Percentiles rank a stretch among this genome's conserved stretches.
phyloP scores from a whole-genome alignment of 2,329 filamentous ascomycete genomes.

The Rosellinia necatrix region DNA sequence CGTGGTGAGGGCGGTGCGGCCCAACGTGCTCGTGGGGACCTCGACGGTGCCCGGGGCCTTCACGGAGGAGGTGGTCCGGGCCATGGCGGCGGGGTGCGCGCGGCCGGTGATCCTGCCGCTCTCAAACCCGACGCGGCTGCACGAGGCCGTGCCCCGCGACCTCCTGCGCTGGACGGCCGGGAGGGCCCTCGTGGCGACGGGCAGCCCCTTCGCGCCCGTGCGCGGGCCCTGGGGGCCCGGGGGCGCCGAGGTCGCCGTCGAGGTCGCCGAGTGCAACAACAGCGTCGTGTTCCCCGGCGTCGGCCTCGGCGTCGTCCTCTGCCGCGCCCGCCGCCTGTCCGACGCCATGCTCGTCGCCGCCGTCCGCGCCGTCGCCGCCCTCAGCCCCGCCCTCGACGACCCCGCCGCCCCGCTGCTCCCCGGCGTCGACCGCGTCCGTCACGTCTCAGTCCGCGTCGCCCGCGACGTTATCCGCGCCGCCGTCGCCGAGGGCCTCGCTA shows the following conservation, averaged over 20 bases:
- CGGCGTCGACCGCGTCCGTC: conserved; percentile 73
- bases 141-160: conserved; percentile 80
- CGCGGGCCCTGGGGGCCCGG: conserved; percentile 58
- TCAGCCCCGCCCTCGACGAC: conserved; percentile 71
- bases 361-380: conserved; percentile 70
- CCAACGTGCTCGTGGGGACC: conserved; percentile 82
- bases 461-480: conserved; percentile 74
- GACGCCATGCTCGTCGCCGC: conserved; percentile 84
- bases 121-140: conserved; percentile 82
- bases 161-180: conserved; percentile 79
- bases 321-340: conserved; percentile 67
- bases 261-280: conserved; percentile 84
- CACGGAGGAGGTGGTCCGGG: conserved; percentile 71
- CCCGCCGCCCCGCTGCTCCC: conserved; percentile 71
- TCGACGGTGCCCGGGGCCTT: conserved; percentile 79
- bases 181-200: conserved; percentile 78
- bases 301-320: conserved; percentile 77
- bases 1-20: conserved; percentile 72
- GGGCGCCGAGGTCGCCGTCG: conserved; percentile 50
- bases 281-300: conserved; percentile 85
- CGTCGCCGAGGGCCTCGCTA: conserved; percentile 69
- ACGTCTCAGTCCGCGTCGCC: conserved; percentile 79
- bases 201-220: conserved; percentile 80
- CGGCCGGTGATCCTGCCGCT: conserved; percentile 81
- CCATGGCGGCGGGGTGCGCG: conserved; percentile 75